Base-by-base conservation (phyloP, 1,284 basidiomycete species). In the Ceratobasidium sp. region DNA sequence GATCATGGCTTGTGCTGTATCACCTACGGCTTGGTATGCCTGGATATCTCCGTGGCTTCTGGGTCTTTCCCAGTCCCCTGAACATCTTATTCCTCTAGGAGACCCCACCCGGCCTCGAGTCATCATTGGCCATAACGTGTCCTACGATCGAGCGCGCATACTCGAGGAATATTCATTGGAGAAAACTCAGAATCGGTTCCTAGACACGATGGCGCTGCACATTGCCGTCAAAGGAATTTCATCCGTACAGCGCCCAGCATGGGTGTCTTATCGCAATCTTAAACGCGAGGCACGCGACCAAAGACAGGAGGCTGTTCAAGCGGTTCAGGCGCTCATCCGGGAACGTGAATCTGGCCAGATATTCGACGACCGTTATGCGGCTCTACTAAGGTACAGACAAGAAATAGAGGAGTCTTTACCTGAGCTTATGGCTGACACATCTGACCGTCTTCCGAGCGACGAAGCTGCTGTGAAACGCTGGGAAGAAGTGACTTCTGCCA, bases 31-130 rank as follows among this genome's bases (percentile, higher is more conserved):
- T 0, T 99, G 97, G 97, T 99, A 99, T 83, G 91, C 91, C 4
- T 99, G 98, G 97, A 90, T 98, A 78, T 97, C 94, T 0, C 97
- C 97, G 0, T 97, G 96, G 92, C 86, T 99, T 4, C 89, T 98
- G 5, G 90, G 90, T 13, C 89, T 93, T 80, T 88, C 91, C 1
- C 83, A 87, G 1, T 87, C 91, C 64, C 87, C 90, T 0, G 87
- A 90, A 65, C 96, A 97, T 59, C 87, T 97, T 65, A 92, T 97
- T 73, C 92, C 95, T 0, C 81, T 97, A 3, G 94, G 93, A 9
- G 75, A 85, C 77, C 83, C 87, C 6, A 80, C 83, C 40, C 80
- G 83, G 0, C 87, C 91, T 0, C 89, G 93, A 9, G 85, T 99
- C 28, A 87, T 98, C 44, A 91, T 99, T 15, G 97, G 97, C 1